Evolutionary conservation across 2,329 filamentous ascomycete species (phyloP).

Genomic region (Rhexocercosporidium sp.): DNA sequence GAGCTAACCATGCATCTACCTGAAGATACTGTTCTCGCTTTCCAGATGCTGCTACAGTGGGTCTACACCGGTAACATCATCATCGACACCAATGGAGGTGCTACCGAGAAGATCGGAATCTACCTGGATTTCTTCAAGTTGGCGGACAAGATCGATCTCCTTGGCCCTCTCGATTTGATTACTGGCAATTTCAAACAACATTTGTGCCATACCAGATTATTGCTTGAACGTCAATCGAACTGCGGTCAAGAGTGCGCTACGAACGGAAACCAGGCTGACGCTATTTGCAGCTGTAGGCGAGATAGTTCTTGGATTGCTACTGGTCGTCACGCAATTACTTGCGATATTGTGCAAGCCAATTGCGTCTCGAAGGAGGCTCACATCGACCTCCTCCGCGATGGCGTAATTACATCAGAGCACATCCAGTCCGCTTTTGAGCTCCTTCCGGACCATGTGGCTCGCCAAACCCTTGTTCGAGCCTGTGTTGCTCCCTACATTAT

Average conservation of each 20-base stretch:
- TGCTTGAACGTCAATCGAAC: no score
- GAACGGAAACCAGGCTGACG: no score
- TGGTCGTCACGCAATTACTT: no score
- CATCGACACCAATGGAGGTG: neutral
- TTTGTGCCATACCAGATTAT: neutral
- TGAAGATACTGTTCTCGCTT: neutral
- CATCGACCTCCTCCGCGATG: neutral
- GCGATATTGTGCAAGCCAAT: neutral
- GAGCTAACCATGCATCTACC: slow-evolving; percentile 5
- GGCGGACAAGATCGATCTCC: slow-evolving; percentile 19
- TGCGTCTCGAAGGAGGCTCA: neutral
- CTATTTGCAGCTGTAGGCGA: no score
- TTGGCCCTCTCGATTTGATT: slow-evolving; percentile 15
- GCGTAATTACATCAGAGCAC: neutral
- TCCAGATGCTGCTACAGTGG: slow-evolving; percentile 14
- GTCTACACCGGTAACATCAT: slow-evolving; percentile 7
- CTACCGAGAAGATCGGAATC: neutral
- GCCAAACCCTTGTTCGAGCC: slow-evolving; percentile 11
- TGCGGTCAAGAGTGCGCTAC: neutral
- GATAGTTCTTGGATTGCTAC: no score
- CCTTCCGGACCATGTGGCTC: neutral
- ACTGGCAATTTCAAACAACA: neutral
- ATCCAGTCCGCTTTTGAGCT: slow-evolving; percentile 13
- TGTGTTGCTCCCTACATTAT: slow-evolving; percentile 2
- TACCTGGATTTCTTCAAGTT: slow-evolving; percentile 20